Base-by-base conservation (phyloP, 139 green algal genomes). In the Ostreobium quekettii region DNA sequence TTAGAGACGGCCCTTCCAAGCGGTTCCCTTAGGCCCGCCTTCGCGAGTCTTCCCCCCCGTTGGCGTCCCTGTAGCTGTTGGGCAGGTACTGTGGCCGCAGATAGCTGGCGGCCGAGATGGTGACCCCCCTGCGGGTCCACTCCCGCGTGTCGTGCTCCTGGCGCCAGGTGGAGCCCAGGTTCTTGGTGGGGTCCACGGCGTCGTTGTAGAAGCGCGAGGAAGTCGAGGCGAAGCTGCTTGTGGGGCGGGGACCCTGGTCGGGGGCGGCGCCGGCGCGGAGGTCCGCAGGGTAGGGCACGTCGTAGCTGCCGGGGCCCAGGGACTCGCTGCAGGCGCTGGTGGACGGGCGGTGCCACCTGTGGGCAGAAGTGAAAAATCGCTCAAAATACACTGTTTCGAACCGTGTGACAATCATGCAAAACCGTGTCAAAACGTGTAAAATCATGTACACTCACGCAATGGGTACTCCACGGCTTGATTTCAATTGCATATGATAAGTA, bases 121-220 rank as follows among this genome's bases (percentile, higher is more conserved):
- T 53, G 15, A 53, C 42, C 19, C 42, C 42, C 42, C 63, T 30
- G 29, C 39, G 24, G 28, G 8, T 28, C 63, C 63, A 70, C 19
- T 70, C 36, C 63, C 37, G 39, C 0, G 29, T 26, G 36, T 70
- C 63, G n/a, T 36, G 39, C 1, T 70, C 63, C 46, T 26, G 63
- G 19, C 36, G 22, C 63, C 63, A 70, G 4, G 63, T 70, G 38
- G 38, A 61, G 8, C 63, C 63, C 33, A 70, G 63, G 39, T 70
- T 70, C 37, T 47, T 42, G 48, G 63, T 70, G 15, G 63, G 63
- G 36, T 70, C 63, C 63, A 70, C 38, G 7, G 15, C 37, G 5
- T 70, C 63, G n/a, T 47, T 65, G 24, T 47, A 42, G 26, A 70
- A 48, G 29, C 63, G 48, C 8, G 63, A 47, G 2, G 63, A 47